Evolutionary conservation across 495 filamentous ascomycete species (phyloP).

Genomic region (Letharia lupina): DNA sequence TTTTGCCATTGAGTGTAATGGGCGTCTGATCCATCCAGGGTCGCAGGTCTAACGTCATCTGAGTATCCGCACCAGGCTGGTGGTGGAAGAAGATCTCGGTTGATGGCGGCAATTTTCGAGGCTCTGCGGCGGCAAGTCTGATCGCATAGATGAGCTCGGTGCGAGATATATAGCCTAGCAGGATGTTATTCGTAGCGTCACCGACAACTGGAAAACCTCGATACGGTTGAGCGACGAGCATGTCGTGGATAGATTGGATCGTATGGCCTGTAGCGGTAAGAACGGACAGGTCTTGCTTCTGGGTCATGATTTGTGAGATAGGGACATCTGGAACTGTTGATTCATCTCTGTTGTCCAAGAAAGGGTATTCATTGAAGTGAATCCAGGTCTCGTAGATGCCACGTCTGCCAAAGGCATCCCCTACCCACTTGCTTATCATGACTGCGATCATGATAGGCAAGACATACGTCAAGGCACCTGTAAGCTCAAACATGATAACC

Average conservation of each 20-base stretch:
- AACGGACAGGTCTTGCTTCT: slow-evolving; percentile 80
- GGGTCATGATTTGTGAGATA: slow-evolving; percentile 80
- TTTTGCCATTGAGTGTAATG: slow-evolving; percentile 71
- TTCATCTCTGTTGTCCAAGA: slow-evolving; percentile 89
- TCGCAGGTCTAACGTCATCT: slow-evolving; percentile 73
- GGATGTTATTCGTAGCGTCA: slow-evolving; percentile 55
- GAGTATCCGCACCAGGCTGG: slow-evolving; percentile 69
- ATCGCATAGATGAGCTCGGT: slow-evolving; percentile 81
- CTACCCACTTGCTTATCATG: slow-evolving; percentile 97
- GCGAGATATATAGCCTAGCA: slow-evolving; percentile 90
- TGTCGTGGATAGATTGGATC: slow-evolving; percentile 57
- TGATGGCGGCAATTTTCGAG: slow-evolving; percentile 52
- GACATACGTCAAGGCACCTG: slow-evolving; percentile 90
- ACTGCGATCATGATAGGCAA: slow-evolving; percentile 99
- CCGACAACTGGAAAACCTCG: slow-evolving; percentile 89
- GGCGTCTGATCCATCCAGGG: slow-evolving; percentile 99
- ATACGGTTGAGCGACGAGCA: slow-evolving; percentile 66
- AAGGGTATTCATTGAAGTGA: slow-evolving; percentile 90
- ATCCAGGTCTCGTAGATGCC: slow-evolving; percentile 99
- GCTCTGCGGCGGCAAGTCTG: slow-evolving; percentile 39
- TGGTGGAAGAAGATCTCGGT: slow-evolving; percentile 80
- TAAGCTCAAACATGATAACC: slow-evolving; percentile 98
- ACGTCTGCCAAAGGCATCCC: slow-evolving; percentile 86
- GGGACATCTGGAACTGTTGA: slow-evolving; percentile 72
- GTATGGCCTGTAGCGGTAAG: slow-evolving; percentile 84